phyloP scores from a whole-genome alignment of 2,329 filamentous ascomycete species.

The Aureobasidium vineae region DNA sequence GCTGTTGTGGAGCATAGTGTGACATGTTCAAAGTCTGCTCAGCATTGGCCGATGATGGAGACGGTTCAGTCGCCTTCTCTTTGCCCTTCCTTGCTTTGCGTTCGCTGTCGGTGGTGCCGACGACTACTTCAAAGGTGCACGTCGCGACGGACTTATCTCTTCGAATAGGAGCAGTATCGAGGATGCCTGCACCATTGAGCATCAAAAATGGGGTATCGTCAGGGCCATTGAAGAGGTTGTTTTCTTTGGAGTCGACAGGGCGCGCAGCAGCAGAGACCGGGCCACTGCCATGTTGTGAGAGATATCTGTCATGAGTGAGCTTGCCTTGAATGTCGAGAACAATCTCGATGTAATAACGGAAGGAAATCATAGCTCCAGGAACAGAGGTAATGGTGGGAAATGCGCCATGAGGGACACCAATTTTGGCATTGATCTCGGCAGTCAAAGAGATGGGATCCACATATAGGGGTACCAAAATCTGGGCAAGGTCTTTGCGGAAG shows the following conservation, averaged over 20 bases:
- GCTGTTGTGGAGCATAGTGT: not conserved
- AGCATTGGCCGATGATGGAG: not conserved
- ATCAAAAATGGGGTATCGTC: slow-evolving; percentile 26
- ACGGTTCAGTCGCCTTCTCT: not conserved
- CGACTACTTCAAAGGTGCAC: slow-evolving; percentile 78
- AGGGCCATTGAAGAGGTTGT: slow-evolving; percentile 18
- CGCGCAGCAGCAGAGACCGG: not conserved
- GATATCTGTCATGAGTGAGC: slow-evolving; percentile 64
- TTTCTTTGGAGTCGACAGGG: slow-evolving; percentile 13
- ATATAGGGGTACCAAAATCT: slow-evolving; percentile 83
- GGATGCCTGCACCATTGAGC: slow-evolving; percentile 57
- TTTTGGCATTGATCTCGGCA: slow-evolving; percentile 74
- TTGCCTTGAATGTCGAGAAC: slow-evolving; percentile 90
- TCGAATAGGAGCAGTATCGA: slow-evolving; percentile 82
- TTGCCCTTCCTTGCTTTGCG: slow-evolving; percentile 49
- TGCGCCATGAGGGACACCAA: slow-evolving; percentile 82
- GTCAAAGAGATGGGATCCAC: slow-evolving; percentile 78
- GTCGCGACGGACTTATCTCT: slow-evolving; percentile 91
- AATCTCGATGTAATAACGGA: slow-evolving; percentile 91
- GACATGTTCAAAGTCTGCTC: not conserved
- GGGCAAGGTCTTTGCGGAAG: slow-evolving; percentile 93
- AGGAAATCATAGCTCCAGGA: slow-evolving; percentile 90
- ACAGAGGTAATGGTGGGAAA: slow-evolving; percentile 91
- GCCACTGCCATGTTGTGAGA: slow-evolving; percentile 22
- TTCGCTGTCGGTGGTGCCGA: slow-evolving; percentile 79